Evolutionary conservation across 768 basidiomycete species (phyloP), one percentile per base, ranked within the genome.

Genomic region (Kwoniella heveanensis): DNA sequence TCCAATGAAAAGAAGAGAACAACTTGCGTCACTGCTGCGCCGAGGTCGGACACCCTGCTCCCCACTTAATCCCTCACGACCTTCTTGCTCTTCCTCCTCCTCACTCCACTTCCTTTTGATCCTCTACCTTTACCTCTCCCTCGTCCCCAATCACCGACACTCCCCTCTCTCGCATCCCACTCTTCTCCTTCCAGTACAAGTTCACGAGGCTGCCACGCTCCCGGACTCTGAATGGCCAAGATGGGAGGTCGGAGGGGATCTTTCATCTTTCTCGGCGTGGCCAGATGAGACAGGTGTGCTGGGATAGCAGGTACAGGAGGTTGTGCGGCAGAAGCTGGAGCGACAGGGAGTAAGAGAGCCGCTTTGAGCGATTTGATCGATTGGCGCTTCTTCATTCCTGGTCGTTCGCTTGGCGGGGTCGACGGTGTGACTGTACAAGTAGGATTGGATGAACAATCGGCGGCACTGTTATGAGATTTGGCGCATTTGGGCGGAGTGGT

Each of bases 141-240:
- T 48, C 57, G 57, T 46, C 67, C 64, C 63, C 64, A 66, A 60
- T 66, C 68, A 2, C 71, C 73, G 5, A 49, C 52, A 30, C 46
- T 36, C 3, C 66, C 68, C 24, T 77, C 75, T 44, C 63, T 62
- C 27, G 72, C 70, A 60, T 79, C 78, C 75, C 75, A 79, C 58
- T 79, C 78, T 62, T 77, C 76, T 9, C 78, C 78, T 44, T 79
- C 78, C 47, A 79, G 50, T 0, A 78, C 69, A 36, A 79, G 59
- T 48, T 75, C 71, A 25, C 71, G 59, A 0, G 76, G 74, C 44
- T 74, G 75, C 57, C 67, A 76, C 2, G 78, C 72, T 3, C 77
- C 77, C n/a, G 78, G 78, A 55, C 67, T 69, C 22, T 68, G 68
- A 36, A 79, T 77, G 0, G 74, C 77, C 60, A 79, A 58, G 6